phyloP scores from a whole-genome alignment of 1,284 basidiomycete genomes.

The Agroathelia rolfsii region DNA sequence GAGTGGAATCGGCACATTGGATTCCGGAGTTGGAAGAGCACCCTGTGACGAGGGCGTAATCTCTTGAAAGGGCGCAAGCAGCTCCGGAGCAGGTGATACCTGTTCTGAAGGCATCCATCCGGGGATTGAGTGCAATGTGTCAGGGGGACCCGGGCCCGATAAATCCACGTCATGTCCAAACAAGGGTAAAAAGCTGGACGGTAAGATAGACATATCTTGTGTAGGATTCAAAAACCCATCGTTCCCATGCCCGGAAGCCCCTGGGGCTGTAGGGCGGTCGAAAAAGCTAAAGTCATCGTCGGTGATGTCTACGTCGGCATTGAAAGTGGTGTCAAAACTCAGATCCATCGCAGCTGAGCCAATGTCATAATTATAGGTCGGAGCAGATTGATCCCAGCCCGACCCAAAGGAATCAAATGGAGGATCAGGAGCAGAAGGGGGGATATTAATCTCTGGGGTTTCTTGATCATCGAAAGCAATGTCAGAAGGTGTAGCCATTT shows the following conservation, averaged over 20 bases:
- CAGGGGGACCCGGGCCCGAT: conserved; percentile 20
- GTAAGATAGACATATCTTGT: conserved; percentile 5
- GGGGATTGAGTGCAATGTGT: conserved; percentile 15
- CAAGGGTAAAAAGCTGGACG: conserved; percentile 16
- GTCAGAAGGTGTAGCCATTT: too few species aligned
- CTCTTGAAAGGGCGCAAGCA: conserved; percentile 31
- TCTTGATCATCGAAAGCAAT: too few species aligned
- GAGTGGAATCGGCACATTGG: conserved; percentile 34
- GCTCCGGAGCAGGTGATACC: conserved; percentile 21
- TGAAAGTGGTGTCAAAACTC: conserved; percentile 37
- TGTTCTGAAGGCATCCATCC: conserved; percentile 17
- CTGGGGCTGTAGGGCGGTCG: conserved; percentile 44
- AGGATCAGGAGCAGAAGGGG: conserved; percentile 19
- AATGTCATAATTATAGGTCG: conserved; percentile 32
- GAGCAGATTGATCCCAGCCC: conserved; percentile 30
- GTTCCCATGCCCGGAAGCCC: too few species aligned
- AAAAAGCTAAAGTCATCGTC: conserved; percentile 77
- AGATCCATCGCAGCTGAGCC: conserved; percentile 31
- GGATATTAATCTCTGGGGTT: too few species aligned
- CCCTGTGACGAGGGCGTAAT: conserved; percentile 28
- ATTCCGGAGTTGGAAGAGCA: conserved; percentile 44
- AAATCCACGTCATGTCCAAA: conserved; percentile 19
- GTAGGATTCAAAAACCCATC: too few species aligned
- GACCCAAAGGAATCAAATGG: conserved; percentile 30
- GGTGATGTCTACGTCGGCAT: conserved; percentile 36